phyloP scores from a whole-genome alignment of 2,329 filamentous ascomycete species.

The Alternaria solani region DNA sequence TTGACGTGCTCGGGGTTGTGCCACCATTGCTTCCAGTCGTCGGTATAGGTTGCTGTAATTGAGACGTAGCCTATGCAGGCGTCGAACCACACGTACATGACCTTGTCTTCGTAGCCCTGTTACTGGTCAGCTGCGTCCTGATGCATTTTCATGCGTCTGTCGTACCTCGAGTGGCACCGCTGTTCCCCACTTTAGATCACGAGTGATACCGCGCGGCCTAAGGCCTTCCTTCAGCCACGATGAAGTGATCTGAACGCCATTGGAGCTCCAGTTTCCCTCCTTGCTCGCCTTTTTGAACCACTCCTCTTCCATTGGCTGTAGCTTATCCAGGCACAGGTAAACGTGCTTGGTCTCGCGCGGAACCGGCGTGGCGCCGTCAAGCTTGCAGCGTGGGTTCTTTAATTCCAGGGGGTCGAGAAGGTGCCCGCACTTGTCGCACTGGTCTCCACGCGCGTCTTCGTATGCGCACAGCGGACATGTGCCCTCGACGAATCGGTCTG shows the following conservation, averaged over 20 bases:
- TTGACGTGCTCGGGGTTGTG: slow-evolving; percentile 85
- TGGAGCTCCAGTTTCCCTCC: slow-evolving; percentile 78
- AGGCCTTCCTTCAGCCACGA: slow-evolving; percentile 85
- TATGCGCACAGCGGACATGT: slow-evolving; percentile 74
- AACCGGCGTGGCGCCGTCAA: slow-evolving; percentile 83
- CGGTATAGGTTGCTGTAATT: slow-evolving; percentile 89
- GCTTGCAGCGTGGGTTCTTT: slow-evolving; percentile 79
- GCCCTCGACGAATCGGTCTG: slow-evolving; percentile 77
- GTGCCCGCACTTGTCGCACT: slow-evolving; percentile 61
- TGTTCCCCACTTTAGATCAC: slow-evolving; percentile 90
- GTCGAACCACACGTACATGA: slow-evolving; percentile 94
- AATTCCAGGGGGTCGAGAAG: slow-evolving; percentile 59
- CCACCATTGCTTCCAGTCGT: slow-evolving; percentile 95
- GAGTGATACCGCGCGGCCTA: slow-evolving; percentile 85
- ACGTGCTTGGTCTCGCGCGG: slow-evolving; percentile 87
- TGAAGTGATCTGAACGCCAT: slow-evolving; percentile 78
- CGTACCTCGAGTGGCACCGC: slow-evolving; percentile 61
- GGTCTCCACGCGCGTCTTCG: slow-evolving; percentile 61
- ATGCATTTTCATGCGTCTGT: background rate
- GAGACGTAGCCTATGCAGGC: slow-evolving; percentile 95
- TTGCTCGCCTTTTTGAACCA: slow-evolving; percentile 79
- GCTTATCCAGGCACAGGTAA: slow-evolving; percentile 84
- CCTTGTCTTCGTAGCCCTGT: slow-evolving; percentile 73
- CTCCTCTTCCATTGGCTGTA: slow-evolving; percentile 77
- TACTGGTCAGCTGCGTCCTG: slow-evolving; percentile 14